These are phyloP conservation scores for Canna indica DNA, from an alignment of 176 grass and related monocot genomes.

Conservation along the genomic window DNA sequence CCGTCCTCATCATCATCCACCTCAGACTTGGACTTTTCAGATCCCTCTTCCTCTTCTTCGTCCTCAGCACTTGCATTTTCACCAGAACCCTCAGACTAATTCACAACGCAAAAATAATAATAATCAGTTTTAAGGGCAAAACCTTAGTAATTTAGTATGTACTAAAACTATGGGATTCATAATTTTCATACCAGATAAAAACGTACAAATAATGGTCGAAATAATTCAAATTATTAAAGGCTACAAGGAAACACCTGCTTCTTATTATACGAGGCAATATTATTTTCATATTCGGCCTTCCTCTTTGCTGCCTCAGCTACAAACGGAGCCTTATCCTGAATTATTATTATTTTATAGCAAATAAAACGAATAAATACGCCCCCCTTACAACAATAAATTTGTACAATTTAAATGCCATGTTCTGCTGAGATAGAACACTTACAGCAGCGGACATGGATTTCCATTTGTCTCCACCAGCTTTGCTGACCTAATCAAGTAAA, in stretches of 20 bases:
- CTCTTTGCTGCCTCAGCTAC: conserved; percentile 28
- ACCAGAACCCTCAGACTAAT: conserved; percentile 19
- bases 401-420: not conserved
- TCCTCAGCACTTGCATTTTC: conserved; percentile 18
- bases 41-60: conserved; percentile 17
- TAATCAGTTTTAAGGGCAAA: not conserved
- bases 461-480: conserved; percentile 42
- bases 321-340: conserved; percentile 34
- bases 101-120: not conserved
- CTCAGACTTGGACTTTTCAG: conserved; percentile 42
- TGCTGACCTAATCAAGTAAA: conserved; percentile 25
- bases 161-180: too few species aligned
- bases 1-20: conserved; percentile 33
- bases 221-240: not conserved
- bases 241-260: conserved; percentile 11
- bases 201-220: not conserved
- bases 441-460: conserved; percentile 35
- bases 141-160: not conserved
- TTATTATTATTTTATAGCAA: not conserved
- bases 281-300: conserved; percentile 34
- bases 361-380: not conserved
- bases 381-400: not conserved
- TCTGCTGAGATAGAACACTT: not conserved
- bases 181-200: too few species aligned
- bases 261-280: conserved; percentile 26